These are phyloP conservation scores for Chalaropsis ovoidea DNA, from an alignment of 2,329 filamentous ascomycete species.

Conservation along the genomic window DNA sequence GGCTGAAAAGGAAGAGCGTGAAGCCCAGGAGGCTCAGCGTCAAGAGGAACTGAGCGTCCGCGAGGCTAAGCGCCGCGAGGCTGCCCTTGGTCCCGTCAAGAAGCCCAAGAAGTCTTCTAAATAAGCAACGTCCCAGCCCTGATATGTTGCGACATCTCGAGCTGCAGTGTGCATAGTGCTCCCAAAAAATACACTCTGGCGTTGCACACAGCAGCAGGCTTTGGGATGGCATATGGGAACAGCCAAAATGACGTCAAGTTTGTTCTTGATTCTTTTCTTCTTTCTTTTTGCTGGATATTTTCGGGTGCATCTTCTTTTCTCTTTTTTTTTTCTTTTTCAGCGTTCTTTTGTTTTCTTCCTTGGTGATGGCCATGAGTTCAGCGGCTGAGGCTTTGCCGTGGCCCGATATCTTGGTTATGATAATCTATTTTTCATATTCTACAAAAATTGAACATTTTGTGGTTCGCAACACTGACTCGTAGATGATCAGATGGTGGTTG, in stretches of 20 bases:
- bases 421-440: neutral
- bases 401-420: conserved; percentile 4
- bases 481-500: neutral
- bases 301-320: conserved; percentile 1
- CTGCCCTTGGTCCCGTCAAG: conserved; percentile 43
- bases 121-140: conserved; percentile 7
- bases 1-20: conserved; percentile 50
- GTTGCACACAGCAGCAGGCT: neutral
- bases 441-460: neutral
- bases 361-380: neutral
- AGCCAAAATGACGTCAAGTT: neutral
- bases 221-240: neutral
- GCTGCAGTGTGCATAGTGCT: neutral
- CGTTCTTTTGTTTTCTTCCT: neutral
- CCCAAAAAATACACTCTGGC: neutral
- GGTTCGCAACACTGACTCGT: neutral
- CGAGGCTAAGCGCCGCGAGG: conserved; percentile 48
- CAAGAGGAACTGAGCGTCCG: conserved; percentile 44
- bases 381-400: neutral
- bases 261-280: neutral
- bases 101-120: conserved; percentile 33
- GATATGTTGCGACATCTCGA: neutral
- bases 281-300: neutral
- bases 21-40: conserved; percentile 42
- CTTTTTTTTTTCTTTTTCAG: neutral